phyloP scores from a whole-genome alignment of 1,139 yeast species.

The Blastobotrys capitulatus region DNA sequence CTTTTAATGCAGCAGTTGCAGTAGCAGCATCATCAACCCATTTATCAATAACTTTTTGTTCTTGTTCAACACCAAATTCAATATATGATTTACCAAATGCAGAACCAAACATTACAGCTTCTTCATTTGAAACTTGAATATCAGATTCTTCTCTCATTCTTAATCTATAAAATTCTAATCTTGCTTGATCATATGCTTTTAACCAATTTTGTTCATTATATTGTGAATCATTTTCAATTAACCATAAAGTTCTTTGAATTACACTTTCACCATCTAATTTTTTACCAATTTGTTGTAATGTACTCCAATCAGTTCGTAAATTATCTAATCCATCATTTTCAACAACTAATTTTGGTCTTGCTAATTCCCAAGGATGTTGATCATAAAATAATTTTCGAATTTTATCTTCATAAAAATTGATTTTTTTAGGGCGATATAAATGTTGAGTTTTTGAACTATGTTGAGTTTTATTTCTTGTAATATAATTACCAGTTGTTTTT shows the following conservation, averaged over 20 bases:
- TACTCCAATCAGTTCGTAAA: constrained; percentile 63
- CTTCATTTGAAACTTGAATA: constrained; percentile 72
- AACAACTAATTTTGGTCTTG: constrained; percentile 81
- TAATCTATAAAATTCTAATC: constrained; percentile 80
- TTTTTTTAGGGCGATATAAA: constrained; percentile 53
- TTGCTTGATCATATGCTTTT: constrained; percentile 78
- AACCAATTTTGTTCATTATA: constrained; percentile 37
- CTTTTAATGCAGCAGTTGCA: constrained; percentile 23
- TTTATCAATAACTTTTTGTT: constrained; percentile 61
- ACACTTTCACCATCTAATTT: constrained; percentile 91
- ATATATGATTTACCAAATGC: constrained; percentile 56
- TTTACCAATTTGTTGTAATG: constrained; percentile 63
- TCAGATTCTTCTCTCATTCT: constrained; percentile 82
- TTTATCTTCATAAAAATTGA: constrained; percentile 74
- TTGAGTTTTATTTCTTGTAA: constrained; percentile 43
- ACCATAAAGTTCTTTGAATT: constrained; percentile 81
- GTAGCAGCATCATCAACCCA: constrained; percentile 65
- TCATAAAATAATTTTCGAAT: constrained; percentile 74
- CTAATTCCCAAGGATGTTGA: constrained; percentile 98
- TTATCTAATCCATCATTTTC: constrained; percentile 65
- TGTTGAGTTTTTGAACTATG: constrained; percentile 32
- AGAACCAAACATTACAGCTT: constrained; percentile 80
- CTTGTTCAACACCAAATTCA: constrained; percentile 64
- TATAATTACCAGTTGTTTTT: constrained; percentile 34
- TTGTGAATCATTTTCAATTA: constrained; percentile 41